A percentile compares a stretch with the other conserved stretches of the same genome.
Evolutionary conservation across 2,329 filamentous ascomycete genomes (phyloP).

Genomic region (Pseudomassariella vexata): DNA sequence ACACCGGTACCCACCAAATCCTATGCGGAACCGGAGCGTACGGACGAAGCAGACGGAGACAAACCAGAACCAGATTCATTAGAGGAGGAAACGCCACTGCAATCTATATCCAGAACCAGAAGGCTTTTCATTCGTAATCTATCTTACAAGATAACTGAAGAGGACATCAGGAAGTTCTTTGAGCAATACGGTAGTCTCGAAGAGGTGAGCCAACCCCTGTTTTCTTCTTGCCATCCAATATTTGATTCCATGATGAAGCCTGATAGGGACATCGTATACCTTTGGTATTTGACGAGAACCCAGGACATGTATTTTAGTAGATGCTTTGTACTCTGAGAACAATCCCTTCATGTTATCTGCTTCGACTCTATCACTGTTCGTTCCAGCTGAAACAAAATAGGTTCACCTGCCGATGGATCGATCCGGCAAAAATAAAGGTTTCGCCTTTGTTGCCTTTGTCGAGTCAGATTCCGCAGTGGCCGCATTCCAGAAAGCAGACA

Average conservation of each 20-base stretch:
- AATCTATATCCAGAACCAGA: constrained; percentile 65
- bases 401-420: constrained; percentile 78
- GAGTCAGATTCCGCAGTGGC: constrained; percentile 67
- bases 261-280: constrained; percentile 99
- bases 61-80: constrained; percentile 13
- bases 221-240: constrained; percentile 11
- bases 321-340: constrained; percentile 88
- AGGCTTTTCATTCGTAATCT: constrained; percentile 88
- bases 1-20: too few relatives aligned
- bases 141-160: constrained; percentile 71
- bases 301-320: constrained; percentile 99
- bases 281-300: constrained; percentile 79
- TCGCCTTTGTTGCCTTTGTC: constrained; percentile 77
- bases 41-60: too few relatives aligned
- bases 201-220: constrained; percentile 65
- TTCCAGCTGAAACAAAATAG: constrained; percentile 41
- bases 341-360: constrained; percentile 25
- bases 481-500: constrained; percentile 76
- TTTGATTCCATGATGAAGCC: constrained; percentile 77
- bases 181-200: constrained; percentile 67
- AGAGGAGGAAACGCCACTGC: too few relatives aligned
- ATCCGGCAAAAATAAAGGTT: constrained; percentile 68
- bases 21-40: too few relatives aligned
- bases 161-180: constrained; percentile 71
- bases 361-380: constrained; percentile 15